Evolutionary conservation across 257 asterid genomes (phyloP), one percentile per base, ranked within the genome.

Genomic region (Scutellaria minor): DNA sequence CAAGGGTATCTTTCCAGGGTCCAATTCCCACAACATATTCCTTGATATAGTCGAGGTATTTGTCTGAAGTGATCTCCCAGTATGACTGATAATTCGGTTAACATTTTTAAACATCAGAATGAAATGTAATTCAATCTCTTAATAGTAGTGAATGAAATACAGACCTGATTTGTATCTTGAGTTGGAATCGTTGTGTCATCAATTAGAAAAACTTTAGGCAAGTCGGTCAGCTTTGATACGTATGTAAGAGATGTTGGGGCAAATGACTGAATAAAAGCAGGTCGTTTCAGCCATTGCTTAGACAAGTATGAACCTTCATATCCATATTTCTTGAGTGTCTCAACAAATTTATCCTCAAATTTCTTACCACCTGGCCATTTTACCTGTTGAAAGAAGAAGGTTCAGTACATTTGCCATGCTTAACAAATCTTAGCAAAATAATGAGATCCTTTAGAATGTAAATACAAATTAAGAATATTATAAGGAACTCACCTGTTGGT

Each of bases 141-240:
- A 18, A 18, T 18, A 18, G 27, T 22, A 12, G 46, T 58, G 53
- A 52, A 53, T 14, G 55, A 59, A 74, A 7, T 31, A 24, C 9
- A 39, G 70, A 94, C 99, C 98, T 95, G 99, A 74, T 95, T 92
- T 35, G 99, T 95, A 77, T 95, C 99, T 85, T 92, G 91, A 35
- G 99, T 91, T 37, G 85, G 83, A 1, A 76, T 64, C 9, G 62
- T 79, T 0, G 54, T 61, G 66, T 90, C 90, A 73, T 86, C 96
- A 60, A 92, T 95, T 11, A 95, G 80, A 62, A 92, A 81, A 65
- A 95, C 71, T 82, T 88, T 95, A 60, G 99, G 99, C 60, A 95
- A 86, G 71, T 91, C 89, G 0, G 98, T 92, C 44, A 51, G 85
- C 56, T 90, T 90, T 6, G 99, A 87, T 55, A 88, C 68, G 73